Percentiles rank a stretch among this genome's conserved stretches.
Evolutionary conservation across 1,284 basidiomycete species (phyloP).

Genomic region (Chalciporus piperatoides): DNA sequence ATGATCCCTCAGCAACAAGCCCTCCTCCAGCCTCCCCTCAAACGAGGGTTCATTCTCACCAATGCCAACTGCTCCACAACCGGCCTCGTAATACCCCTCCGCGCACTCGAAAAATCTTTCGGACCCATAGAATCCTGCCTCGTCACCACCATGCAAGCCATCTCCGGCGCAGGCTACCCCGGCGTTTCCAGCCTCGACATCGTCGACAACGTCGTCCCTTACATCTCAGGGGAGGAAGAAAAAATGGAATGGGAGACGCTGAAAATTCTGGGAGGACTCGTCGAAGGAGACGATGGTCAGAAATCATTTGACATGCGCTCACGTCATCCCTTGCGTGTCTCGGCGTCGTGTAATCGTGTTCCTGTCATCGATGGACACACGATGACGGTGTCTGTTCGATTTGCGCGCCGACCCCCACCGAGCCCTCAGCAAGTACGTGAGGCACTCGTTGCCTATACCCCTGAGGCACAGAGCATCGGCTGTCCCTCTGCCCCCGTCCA

Average conservation of each 20-base stretch:
- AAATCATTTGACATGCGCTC: constrained; percentile 85
- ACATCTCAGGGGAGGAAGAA: constrained; percentile 95
- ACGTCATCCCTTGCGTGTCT: constrained; percentile 76
- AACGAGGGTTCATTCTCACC: constrained; percentile 93
- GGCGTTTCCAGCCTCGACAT: constrained; percentile 91
- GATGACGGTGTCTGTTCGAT: constrained; percentile 85
- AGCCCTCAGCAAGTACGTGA: constrained; percentile 85
- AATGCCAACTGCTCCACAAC: constrained; percentile 99
- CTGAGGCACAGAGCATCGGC: constrained; percentile 75
- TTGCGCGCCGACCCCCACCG: constrained; percentile 78
- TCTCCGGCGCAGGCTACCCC: constrained; percentile 96
- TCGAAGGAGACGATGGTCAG: constrained; percentile 47
- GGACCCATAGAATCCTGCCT: constrained; percentile 90
- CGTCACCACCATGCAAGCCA: constrained; percentile 96
- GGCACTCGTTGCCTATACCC: constrained; percentile 72
- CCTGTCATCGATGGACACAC: constrained; percentile 93
- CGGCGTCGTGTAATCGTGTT: constrained; percentile 90
- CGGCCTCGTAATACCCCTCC: constrained; percentile 88
- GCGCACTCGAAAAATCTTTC: constrained; percentile 89
- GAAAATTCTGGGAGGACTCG: constrained; percentile 91
- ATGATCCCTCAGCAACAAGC: constrained; percentile 84
- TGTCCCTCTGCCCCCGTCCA: constrained; percentile 86
- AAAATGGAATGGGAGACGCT: constrained; percentile 99
- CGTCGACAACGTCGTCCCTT: constrained; percentile 94
- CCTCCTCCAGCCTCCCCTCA: constrained; percentile 65